phyloP scores from a whole-genome alignment of 192 early-diverging fungal genomes.

The Rhizoclosmatium globosum region DNA sequence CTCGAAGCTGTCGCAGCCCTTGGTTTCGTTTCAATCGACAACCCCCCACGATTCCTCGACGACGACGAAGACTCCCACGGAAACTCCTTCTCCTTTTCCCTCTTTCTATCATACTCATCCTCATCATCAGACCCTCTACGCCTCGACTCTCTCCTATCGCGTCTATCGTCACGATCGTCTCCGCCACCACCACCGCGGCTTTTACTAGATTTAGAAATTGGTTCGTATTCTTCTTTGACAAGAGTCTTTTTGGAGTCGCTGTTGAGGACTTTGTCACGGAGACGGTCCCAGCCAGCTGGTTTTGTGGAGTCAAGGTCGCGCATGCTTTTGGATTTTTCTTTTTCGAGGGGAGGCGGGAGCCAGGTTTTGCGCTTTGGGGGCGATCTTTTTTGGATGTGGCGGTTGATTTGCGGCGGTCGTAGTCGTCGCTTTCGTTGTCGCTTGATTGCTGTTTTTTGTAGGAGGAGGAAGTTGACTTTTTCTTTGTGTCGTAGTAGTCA shows the following conservation, averaged over 20 bases:
- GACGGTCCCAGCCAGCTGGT: conserved; percentile 11
- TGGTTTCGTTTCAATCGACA: conserved; percentile 22
- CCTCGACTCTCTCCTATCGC: background rate
- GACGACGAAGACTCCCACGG: conserved; percentile 16
- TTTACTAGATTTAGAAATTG: background rate
- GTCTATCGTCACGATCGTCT: background rate
- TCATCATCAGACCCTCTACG: conserved; percentile 16
- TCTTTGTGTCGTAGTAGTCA: conserved; percentile 9
- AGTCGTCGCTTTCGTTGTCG: conserved; percentile 25
- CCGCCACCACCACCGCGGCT: background rate
- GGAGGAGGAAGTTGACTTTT: background rate
- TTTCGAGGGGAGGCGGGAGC: background rate
- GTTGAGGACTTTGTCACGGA: conserved; percentile 15
- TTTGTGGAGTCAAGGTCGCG: conserved; percentile 10
- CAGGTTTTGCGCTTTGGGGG: conserved; percentile 2
- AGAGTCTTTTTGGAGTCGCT: background rate
- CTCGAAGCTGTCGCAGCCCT: background rate
- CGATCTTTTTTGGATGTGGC: conserved; percentile 10
- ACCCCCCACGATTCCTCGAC: background rate
- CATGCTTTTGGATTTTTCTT: conserved; percentile 35
- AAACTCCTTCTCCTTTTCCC: conserved; percentile 28
- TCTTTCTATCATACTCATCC: conserved; percentile 24
- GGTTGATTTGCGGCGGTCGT: background rate
- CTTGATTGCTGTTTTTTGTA: background rate
- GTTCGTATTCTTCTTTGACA: conserved; percentile 19